Evolutionary conservation across 805 yeast species (phyloP), one percentile per base, ranked within the genome.

Genomic region (Candida rishiriensis): DNA sequence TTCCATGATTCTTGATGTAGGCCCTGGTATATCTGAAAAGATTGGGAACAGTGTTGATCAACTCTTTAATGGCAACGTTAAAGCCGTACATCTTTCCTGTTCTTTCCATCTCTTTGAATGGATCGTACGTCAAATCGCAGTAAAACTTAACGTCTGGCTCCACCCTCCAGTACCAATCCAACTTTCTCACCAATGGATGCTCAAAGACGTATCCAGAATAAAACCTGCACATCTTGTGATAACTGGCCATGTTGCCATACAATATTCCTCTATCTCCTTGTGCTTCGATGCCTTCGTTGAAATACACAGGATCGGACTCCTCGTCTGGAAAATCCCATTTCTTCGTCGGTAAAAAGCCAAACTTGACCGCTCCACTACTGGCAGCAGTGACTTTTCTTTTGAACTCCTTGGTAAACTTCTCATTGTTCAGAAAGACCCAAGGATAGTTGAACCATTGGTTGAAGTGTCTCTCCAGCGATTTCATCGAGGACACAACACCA

Each of bases 141-240:
- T 74, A 88, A 59, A 88, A 88, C 52, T 86, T 83, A 34, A 91
- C 93, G 51, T 85, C 85, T 3, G 98, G 98, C 63, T 93, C 99
- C 11, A 93, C 88, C 44, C 98, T 74, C 97, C 97, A 90, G 66
- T 89, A 91, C 95, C 96, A 91, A 49, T 89, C 88, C 44, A 80
- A 73, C 47, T 79, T 74, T 40, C 65, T 64, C 36, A 91, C 83
- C 49, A 87, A 59, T 6, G 85, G 85, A 62, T 91, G 97, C 47
- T 82, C 78, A 66, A 78, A 88, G 59, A 91, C 91, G 45, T 72
- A 71, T 1, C 96, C 96, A 0, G 95, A 80, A 59, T 86, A 88
- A 61, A 83, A 90, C n/a, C 97, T 74, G 61, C 98, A 91, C 98
- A 91, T 91, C 58, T 85, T 84, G 63, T 91, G 97, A 60, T 91